Conservation (phyloP, 441 rosid species). For the Croton laevigatus region DNA sequence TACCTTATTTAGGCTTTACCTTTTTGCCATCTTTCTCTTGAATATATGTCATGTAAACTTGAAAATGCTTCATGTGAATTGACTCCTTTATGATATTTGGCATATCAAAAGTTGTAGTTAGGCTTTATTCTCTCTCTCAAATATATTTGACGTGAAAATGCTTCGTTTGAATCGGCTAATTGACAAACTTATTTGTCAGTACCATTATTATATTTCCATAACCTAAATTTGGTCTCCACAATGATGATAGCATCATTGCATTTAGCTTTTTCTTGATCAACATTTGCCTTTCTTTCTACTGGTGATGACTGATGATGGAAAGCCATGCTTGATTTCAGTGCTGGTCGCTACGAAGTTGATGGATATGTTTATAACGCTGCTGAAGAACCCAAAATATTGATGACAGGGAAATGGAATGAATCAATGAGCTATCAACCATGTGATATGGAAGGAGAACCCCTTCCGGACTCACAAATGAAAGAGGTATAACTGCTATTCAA, state of each 20-base stretch:
- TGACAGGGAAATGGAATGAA: slow-evolving; percentile 98
- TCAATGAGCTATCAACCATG: slow-evolving; percentile 91
- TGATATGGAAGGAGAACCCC: slow-evolving; percentile 94
- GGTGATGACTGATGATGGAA: not conserved
- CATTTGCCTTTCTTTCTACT: not conserved
- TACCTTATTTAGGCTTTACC: not conserved
- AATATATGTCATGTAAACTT: not conserved
- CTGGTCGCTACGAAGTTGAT: slow-evolving; percentile 98
- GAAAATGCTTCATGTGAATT: not conserved
- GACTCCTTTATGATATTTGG: not conserved
- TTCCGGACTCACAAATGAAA: slow-evolving; percentile 75
- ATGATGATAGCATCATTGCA: not conserved
- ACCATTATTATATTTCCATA: not conserved
- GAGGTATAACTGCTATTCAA: slow-evolving; percentile 41
- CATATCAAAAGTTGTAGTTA: too few relatives aligned
- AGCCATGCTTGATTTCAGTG: slow-evolving; percentile 38
- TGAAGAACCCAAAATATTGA: slow-evolving; percentile 93
- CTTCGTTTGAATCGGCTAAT: too few relatives aligned
- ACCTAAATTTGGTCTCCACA: not conserved
- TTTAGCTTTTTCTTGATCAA: not conserved
- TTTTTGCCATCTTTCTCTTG: not conserved
- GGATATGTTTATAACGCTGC: slow-evolving; percentile 87
- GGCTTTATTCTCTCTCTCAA: too few relatives aligned
- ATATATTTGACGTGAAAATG: too few relatives aligned
- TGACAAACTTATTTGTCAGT: too few relatives aligned